Conservation (phyloP, 495 filamentous ascomycete species). For the Thermochaetoides thermophila region DNA sequence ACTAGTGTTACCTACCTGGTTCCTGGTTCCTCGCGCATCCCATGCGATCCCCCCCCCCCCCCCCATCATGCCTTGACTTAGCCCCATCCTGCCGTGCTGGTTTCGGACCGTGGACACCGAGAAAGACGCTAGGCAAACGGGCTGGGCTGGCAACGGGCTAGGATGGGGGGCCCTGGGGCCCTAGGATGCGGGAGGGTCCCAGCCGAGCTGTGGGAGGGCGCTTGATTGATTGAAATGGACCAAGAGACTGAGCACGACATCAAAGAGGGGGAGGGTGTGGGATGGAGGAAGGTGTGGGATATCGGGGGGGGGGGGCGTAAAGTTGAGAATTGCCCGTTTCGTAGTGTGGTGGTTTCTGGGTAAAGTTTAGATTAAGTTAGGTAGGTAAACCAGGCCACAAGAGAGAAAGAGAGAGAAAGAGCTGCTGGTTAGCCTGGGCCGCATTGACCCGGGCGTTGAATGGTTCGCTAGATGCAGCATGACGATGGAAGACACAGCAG, state of each 20-base stretch:
- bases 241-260: background rate
- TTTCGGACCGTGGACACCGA: slow-evolving; percentile 36
- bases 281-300: background rate
- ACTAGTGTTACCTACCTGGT: slow-evolving; percentile 1
- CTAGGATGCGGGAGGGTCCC: background rate
- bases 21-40: background rate
- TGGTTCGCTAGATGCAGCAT: no score
- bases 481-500: no score
- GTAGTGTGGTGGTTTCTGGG: no score
- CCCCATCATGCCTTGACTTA: slow-evolving; percentile 18
- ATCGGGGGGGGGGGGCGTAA: background rate
- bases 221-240: no score
- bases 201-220: no score
- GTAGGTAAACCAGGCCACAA: no score
- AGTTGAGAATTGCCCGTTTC: no score
- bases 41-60: slow-evolving; percentile 7
- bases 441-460: no score
- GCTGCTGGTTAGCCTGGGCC: no score
- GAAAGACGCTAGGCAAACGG: slow-evolving; percentile 24
- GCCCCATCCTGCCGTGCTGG: slow-evolving; percentile 26
- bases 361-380: no score
- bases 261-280: background rate
- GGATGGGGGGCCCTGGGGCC: no score
- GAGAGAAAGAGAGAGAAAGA: no score
- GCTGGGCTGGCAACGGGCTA: slow-evolving; percentile 12